phyloP scores from a whole-genome alignment of 176 grass and related monocot genomes.

The barley (Hordeum vulgare) region MorexV3_pseudomolecules_assembly NC_058519.1:623194017-623194516 shows the following conservation, averaged over 20 bases:
- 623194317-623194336: slow-evolving; percentile 19
- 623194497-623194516: slow-evolving; percentile 4
- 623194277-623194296: neutral
- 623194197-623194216: neutral
- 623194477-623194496: neutral
- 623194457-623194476: neutral
- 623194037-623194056: neutral
- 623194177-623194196: neutral
- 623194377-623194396: slow-evolving; percentile 7
- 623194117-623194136: neutral
- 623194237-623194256: too few species aligned
- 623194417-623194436: slow-evolving; percentile 14
- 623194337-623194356: slow-evolving; percentile 15
- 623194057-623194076: neutral
- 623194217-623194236: too few species aligned
- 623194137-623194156: neutral
- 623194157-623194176: too few species aligned
- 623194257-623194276: neutral
- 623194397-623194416: neutral
- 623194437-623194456: slow-evolving; percentile 3
- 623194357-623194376: neutral
- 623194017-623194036: neutral
- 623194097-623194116: neutral
- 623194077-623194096: neutral
- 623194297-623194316: neutral